Percentiles rank a stretch among this genome's conserved stretches.
Conservation (phyloP, 805 yeast species). For the Suhomyces prunicola region DNA sequence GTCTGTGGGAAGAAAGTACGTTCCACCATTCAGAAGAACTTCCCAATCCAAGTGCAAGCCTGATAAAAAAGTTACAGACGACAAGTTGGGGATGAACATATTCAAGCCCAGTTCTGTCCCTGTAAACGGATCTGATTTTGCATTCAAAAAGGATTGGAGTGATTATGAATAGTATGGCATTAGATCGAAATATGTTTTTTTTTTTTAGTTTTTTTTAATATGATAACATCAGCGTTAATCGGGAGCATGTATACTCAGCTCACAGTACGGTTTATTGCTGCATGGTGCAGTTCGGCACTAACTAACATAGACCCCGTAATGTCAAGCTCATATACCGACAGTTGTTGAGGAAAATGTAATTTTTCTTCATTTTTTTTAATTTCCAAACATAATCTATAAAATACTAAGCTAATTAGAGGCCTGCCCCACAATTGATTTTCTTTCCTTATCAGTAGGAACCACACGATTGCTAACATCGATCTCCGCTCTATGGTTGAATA, state of each 20-base stretch:
- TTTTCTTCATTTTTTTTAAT: no score
- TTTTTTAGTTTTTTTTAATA: not conserved
- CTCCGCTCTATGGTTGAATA: conserved; percentile 6
- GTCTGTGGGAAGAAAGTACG: conserved; percentile 50
- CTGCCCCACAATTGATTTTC: not conserved
- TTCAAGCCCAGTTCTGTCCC: conserved; percentile 23
- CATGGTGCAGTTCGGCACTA: no score
- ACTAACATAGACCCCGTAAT: no score
- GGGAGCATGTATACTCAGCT: no score
- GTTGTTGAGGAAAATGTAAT: no score
- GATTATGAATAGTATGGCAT: conserved; percentile 17
- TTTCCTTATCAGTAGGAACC: conserved; percentile 8
- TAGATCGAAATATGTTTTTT: not conserved
- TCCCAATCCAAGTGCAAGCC: conserved; percentile 25
- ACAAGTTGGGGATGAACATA: conserved; percentile 5
- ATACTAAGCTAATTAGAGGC: not conserved
- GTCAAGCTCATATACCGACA: no score
- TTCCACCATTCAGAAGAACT: conserved; percentile 70
- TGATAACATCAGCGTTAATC: not conserved
- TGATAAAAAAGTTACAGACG: conserved; percentile 4
- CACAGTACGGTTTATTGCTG: no score
- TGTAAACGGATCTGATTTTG: conserved; percentile 15
- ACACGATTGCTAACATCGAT: conserved; percentile 6
- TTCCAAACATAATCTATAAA: not conserved
- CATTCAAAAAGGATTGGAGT: conserved; percentile 25